Evolutionary conservation across 2,329 filamentous ascomycete genomes (phyloP).

Genomic region (Beauveria brongniartii): DNA sequence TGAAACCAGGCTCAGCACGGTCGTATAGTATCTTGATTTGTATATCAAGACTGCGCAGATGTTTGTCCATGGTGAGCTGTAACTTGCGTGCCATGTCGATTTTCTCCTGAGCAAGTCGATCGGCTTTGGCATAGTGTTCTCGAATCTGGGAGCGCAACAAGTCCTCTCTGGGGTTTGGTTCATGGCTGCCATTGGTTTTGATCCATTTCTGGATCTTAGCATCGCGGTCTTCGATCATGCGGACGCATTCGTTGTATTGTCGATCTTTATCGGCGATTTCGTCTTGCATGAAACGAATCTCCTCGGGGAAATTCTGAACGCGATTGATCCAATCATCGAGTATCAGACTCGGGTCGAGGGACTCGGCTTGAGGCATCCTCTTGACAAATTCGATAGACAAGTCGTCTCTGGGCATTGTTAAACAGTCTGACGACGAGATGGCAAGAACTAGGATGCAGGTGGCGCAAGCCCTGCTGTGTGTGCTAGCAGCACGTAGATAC

Average conservation of each 20-base stretch:
- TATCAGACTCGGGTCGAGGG: conserved; percentile 58
- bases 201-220: conserved; percentile 74
- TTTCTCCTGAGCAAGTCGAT: conserved; percentile 69
- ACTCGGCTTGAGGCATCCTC: conserved; percentile 55
- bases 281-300: conserved; percentile 75
- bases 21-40: conserved; percentile 56
- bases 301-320: conserved; percentile 72
- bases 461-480: conserved; percentile 15
- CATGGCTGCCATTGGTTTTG: conserved; percentile 65
- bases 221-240: conserved; percentile 64
- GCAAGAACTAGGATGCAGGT: conserved; percentile 23
- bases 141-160: conserved; percentile 55
- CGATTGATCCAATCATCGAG: conserved; percentile 71
- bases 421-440: conserved; percentile 31
- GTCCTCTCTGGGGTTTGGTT: conserved; percentile 68
- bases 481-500: conserved; percentile 15
- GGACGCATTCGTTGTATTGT: conserved; percentile 59
- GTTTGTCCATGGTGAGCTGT: conserved; percentile 51
- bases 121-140: conserved; percentile 60
- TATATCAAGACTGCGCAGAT: conserved; percentile 52
- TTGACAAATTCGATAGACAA: conserved; percentile 61
- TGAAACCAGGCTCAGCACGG: conserved; percentile 52
- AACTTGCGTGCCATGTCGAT: conserved; percentile 59
- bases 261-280: conserved; percentile 76
- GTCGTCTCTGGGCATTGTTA: conserved; percentile 63